Conservation (phyloP, 2,329 filamentous ascomycete genomes). For the Exserohilum rostratum region DNA sequence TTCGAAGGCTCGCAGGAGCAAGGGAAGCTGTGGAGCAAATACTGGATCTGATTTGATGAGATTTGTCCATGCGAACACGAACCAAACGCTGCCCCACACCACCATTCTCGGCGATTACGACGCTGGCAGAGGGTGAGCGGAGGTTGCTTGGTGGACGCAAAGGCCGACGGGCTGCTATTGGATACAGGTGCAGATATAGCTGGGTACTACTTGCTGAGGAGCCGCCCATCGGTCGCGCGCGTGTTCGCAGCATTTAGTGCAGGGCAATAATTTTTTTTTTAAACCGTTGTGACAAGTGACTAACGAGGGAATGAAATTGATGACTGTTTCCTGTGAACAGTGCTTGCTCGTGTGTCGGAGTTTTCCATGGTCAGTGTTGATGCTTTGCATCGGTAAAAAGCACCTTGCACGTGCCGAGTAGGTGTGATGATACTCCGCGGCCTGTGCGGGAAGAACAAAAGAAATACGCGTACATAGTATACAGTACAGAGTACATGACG, state of each 20-base stretch:
- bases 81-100: not conserved
- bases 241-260: constrained; percentile 27
- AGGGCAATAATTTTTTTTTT: constrained; percentile 4
- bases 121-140: constrained; percentile 8
- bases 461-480: not conserved
- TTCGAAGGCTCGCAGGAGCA: constrained; percentile 74
- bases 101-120: constrained; percentile 18
- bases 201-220: constrained; percentile 5
- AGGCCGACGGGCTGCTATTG: constrained; percentile 12
- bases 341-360: no score
- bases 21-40: constrained; percentile 73
- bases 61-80: constrained; percentile 2
- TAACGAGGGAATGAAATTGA: no score
- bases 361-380: constrained; percentile 3
- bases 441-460: not conserved
- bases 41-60: constrained; percentile 66
- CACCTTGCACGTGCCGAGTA: not conserved
- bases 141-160: not conserved
- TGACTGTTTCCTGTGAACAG: no score
- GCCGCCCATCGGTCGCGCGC: constrained; percentile 18
- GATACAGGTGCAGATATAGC: not conserved
- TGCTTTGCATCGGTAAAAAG: not conserved
- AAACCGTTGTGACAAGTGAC: constrained; percentile 18
- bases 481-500: not conserved
- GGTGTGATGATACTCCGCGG: not conserved